Conservation (phyloP, 768 basidiomycete species). For the Lanmaoa pseudosensibilis region DNA sequence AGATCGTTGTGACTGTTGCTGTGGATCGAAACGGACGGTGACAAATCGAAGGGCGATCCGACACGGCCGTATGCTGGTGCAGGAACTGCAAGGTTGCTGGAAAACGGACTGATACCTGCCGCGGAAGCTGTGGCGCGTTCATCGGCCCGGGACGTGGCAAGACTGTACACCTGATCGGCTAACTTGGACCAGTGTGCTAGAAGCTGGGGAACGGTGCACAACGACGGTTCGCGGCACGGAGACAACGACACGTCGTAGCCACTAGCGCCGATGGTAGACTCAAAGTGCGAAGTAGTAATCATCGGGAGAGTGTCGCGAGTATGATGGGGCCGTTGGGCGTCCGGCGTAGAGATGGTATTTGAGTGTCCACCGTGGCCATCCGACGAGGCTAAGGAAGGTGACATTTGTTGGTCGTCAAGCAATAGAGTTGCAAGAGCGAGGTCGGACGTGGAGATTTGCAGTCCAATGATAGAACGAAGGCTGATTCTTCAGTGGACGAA, state of each 20-base stretch:
- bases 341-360: conserved; percentile 25
- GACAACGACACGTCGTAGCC: conserved; percentile 6
- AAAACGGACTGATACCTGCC: background rate
- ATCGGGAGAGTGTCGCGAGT: conserved; percentile 19
- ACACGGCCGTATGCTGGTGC: background rate
- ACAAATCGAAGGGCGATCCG: conserved; percentile 36
- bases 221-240: conserved; percentile 8
- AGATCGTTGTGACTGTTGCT: conserved; percentile 8
- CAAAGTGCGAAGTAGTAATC: conserved; percentile 10
- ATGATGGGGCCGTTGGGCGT: background rate
- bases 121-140: conserved; percentile 1
- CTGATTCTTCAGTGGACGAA: conserved; percentile 20
- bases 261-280: background rate
- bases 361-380: conserved; percentile 13
- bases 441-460: conserved; percentile 33
- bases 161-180: conserved; percentile 2
- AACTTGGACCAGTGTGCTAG: conserved; percentile 8
- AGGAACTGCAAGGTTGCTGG: conserved; percentile 2
- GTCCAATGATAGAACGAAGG: conserved; percentile 19
- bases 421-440: conserved; percentile 22
- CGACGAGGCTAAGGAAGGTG: conserved; percentile 27
- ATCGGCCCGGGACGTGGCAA: conserved; percentile 1
- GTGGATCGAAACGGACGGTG: conserved; percentile 21
- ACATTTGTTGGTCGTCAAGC: conserved; percentile 36
- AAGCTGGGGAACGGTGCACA: background rate